These are phyloP conservation scores for Pleurotus ostreatus DNA, from an alignment of 768 basidiomycete genomes.

Conservation along the genomic window DNA sequence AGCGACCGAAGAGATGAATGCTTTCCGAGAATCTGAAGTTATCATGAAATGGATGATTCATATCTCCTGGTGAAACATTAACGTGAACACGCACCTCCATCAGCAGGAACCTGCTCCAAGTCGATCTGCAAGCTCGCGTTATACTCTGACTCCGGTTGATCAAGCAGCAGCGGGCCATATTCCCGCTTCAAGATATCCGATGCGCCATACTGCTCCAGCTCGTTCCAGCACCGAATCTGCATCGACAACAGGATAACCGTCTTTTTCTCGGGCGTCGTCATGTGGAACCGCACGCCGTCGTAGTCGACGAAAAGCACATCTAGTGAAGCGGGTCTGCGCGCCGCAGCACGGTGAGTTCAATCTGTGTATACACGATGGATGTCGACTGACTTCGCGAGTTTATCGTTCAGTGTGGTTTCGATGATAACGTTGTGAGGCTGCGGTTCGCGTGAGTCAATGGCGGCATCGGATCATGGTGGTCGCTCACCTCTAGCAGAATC, in stretches of 20 bases:
- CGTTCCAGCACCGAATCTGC: constrained; percentile 96
- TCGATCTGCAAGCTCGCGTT: constrained; percentile 86
- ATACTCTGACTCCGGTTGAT: constrained; percentile 80
- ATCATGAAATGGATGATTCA: constrained; percentile 10
- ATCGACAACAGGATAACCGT: constrained; percentile 84
- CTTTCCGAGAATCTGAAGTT: constrained; percentile 67
- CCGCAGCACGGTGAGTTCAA: not conserved
- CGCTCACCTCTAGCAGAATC: constrained; percentile 81
- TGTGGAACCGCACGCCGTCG: constrained; percentile 91
- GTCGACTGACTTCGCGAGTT: constrained; percentile 66
- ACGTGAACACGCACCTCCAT: constrained; percentile 55
- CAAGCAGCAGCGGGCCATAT: constrained; percentile 70
- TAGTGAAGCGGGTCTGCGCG: constrained; percentile 85
- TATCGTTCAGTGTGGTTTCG: constrained; percentile 83
- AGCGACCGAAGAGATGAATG: constrained; percentile 76
- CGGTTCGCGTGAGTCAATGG: constrained; percentile 6
- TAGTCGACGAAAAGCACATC: constrained; percentile 98
- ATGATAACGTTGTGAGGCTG: constrained; percentile 93
- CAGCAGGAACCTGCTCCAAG: constrained; percentile 78
- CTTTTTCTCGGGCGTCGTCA: constrained; percentile 86
- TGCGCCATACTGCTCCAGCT: constrained; percentile 86
- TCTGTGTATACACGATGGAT: constrained; percentile 10
- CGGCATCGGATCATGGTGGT: not conserved
- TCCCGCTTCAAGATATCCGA: constrained; percentile 73
- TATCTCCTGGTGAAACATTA: not conserved